These are phyloP conservation scores for Colletotrichum sp. DNA, from an alignment of 2,329 filamentous ascomycete genomes.

Conservation along the genomic window DNA sequence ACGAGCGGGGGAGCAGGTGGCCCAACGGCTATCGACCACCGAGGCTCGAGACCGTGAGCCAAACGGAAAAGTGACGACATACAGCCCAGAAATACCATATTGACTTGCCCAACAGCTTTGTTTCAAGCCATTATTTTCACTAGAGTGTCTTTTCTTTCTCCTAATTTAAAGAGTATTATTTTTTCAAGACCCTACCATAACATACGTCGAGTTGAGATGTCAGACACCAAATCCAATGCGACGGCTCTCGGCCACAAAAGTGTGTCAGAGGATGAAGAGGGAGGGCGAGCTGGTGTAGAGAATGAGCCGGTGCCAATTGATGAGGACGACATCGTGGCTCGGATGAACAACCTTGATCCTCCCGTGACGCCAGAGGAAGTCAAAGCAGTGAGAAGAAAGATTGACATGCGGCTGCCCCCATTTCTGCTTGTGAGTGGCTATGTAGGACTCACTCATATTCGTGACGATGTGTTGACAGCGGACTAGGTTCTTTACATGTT, in stretches of 20 bases:
- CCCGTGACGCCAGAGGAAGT: constrained; percentile 14
- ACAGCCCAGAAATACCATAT: not conserved
- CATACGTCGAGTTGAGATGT: not conserved
- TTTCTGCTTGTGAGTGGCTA: not conserved
- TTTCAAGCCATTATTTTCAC: not conserved
- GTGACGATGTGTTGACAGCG: not conserved
- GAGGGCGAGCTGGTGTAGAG: not conserved
- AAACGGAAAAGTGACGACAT: not conserved
- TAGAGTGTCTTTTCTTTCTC: not conserved
- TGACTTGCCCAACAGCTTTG: not conserved
- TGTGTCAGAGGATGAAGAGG: not conserved
- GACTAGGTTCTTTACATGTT: constrained; percentile 6
- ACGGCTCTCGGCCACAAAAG: not conserved
- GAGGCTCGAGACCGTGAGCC: not conserved
- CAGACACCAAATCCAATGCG: not conserved
- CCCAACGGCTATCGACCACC: not conserved
- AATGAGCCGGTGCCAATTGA: not conserved
- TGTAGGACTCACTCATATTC: too few relatives aligned
- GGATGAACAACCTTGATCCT: constrained; percentile 22
- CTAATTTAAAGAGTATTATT: not conserved
- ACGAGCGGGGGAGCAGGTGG: not conserved
- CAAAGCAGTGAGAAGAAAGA: constrained; percentile 22
- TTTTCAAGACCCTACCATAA: not conserved
- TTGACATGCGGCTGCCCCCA: constrained; percentile 19
- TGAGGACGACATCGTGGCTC: constrained; percentile 13